phyloP scores from a whole-genome alignment of 805 yeast genomes.

The Pichia phayaonensis region DNA sequence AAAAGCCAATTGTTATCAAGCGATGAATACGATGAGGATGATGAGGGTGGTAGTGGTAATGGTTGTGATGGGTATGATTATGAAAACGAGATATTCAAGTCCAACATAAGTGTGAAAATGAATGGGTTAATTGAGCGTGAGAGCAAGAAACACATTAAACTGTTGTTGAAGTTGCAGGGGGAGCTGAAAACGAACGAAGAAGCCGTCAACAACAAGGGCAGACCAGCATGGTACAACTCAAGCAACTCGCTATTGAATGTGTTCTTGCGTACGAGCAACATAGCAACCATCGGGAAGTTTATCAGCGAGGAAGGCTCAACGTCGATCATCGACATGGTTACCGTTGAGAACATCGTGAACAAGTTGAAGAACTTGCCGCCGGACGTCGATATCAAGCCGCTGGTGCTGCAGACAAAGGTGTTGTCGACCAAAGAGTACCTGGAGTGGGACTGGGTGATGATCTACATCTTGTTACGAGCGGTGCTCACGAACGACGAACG shows the following conservation, averaged over 20 bases:
- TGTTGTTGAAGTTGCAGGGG: constrained; percentile 1
- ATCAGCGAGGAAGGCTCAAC: background rate
- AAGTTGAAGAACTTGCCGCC: constrained; percentile 29
- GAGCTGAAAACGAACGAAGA: background rate
- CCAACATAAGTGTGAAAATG: constrained; percentile 21
- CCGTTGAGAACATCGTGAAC: background rate
- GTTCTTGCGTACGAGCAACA: background rate
- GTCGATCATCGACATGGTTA: constrained; percentile 1
- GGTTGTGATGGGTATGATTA: background rate
- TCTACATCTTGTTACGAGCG: constrained; percentile 69
- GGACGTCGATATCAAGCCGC: constrained; percentile 57
- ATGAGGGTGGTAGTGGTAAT: too few species aligned
- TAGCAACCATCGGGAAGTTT: background rate
- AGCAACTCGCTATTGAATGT: background rate
- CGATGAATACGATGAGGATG: background rate
- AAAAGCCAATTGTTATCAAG: constrained; percentile 49
- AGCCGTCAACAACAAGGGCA: background rate
- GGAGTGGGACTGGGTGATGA: constrained; percentile 82
- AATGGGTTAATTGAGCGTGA: constrained; percentile 25
- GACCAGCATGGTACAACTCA: background rate
- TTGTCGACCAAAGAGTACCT: constrained; percentile 69
- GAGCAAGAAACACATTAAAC: constrained; percentile 18
- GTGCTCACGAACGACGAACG: constrained; percentile 68
- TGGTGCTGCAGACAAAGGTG: constrained; percentile 64
- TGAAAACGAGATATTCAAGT: constrained; percentile 25